Base-by-base conservation (phyloP, 805 yeast genomes). In the Wickerhamiella vanderwaltii region DNA sequence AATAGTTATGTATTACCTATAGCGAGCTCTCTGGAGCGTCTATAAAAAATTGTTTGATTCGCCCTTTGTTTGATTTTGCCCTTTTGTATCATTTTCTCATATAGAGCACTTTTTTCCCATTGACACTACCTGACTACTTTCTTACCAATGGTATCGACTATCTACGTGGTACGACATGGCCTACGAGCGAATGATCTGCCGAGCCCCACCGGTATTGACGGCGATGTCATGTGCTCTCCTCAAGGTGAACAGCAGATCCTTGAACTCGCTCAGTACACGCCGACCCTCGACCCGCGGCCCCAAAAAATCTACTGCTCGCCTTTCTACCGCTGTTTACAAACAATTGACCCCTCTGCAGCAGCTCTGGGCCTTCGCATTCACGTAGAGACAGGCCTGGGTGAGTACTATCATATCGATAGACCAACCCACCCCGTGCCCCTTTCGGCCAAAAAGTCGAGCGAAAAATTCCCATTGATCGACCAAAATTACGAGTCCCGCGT, bases 191-290 rank as follows among this genome's bases (percentile, higher is more conserved):
- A 87, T 56, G 43, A 40, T 9, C 48, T 39, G 20, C 81, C 79
- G 49, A 74, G 79, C 2, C 94, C 94, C 2, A 87, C 97, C 0
- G 95, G 95, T 0, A 77, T 87, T 15, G 87, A 79, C 46, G 78
- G 87, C 44, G 98, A 91, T 53, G 91, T 94, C 2, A 77, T 84
- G 2, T 65, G 91, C 48, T 91, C 96, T 0, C 75, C 75, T 1
- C 94, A 84, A 55, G 98, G 97, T 3, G 77, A 74, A 2, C 79
- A 76, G 9, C 97, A 91, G 61, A 93, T 97, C 0, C 66, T 71
- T 29, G 91, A 91, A 54, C 62, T 91, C 47, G 86, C 82, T 0
- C 68, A 63, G 19, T 79, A 69, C 54, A 53, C 87, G 13, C 50
- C 71, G 13, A 65, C 73, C 0, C 46, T 55, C 5, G 56, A 59